Conservation (phyloP, 106 monocot genomes). For the Dioscorea alata region DNA sequence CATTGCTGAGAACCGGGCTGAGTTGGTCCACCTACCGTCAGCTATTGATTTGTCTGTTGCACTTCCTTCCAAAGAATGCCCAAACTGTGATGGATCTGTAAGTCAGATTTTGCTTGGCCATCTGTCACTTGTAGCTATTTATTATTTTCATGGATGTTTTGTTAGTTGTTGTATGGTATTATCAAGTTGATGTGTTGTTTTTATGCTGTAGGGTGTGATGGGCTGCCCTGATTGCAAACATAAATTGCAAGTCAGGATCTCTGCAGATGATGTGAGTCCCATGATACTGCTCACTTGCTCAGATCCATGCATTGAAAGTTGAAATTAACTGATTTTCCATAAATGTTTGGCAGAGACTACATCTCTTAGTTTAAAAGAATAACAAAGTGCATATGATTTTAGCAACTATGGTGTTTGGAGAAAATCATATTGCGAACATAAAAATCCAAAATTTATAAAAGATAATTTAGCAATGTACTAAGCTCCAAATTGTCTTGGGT, state of each 20-base stretch:
- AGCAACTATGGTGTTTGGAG: too few species aligned
- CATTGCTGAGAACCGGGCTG: constrained; percentile 57
- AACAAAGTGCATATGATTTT: too few species aligned
- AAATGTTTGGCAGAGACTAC: too few species aligned
- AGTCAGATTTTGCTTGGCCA: constrained; percentile 4
- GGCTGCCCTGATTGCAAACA: constrained; percentile 78
- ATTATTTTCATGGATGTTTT: background rate
- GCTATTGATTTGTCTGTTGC: constrained; percentile 48
- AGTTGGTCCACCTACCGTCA: constrained; percentile 75
- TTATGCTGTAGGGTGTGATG: constrained; percentile 68
- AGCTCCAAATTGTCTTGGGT: too few species aligned
- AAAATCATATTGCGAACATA: too few species aligned
- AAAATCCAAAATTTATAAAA: too few species aligned
- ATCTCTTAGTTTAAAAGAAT: too few species aligned
- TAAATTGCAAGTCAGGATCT: constrained; percentile 58
- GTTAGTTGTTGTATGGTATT: background rate
- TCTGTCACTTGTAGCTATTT: background rate
- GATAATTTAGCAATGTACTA: too few species aligned
- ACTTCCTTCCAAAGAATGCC: constrained; percentile 72
- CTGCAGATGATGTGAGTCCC: constrained; percentile 78
- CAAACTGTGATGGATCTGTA: constrained; percentile 68
- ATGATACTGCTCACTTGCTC: background rate
- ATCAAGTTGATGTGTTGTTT: background rate
- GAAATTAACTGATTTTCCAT: too few species aligned
- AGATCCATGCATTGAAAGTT: too few species aligned